phyloP scores from a whole-genome alignment of 257 asterid species.

The Eucommia ulmoides region DNA sequence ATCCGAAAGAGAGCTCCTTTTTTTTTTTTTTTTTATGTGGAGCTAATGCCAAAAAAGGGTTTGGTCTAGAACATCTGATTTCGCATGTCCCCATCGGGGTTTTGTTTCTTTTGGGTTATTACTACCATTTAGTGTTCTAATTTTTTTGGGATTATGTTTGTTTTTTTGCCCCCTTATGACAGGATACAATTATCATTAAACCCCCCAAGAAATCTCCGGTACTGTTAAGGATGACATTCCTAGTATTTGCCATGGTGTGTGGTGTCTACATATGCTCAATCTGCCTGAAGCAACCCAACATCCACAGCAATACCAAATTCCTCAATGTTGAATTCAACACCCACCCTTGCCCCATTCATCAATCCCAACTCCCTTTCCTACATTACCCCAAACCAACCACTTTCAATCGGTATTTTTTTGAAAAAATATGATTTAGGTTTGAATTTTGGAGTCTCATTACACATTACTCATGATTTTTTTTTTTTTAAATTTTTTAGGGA shows the following conservation, averaged over 20 bases:
- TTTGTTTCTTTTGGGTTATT: no score
- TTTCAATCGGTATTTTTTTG: slow-evolving; percentile 43
- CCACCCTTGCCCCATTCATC: slow-evolving; percentile 21
- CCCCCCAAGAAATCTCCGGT: slow-evolving; percentile 69
- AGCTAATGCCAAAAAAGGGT: no score
- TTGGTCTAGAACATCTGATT: no score
- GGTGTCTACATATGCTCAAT: slow-evolving; percentile 66
- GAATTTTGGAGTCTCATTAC: neutral
- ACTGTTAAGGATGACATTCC: slow-evolving; percentile 46
- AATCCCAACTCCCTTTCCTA: slow-evolving; percentile 41
- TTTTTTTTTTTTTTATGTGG: no score
- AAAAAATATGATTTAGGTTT: neutral
- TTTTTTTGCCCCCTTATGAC: no score
- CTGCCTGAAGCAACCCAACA: slow-evolving; percentile 51
- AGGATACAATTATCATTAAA: slow-evolving; percentile 49
- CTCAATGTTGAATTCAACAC: slow-evolving; percentile 26
- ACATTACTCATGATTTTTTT: neutral
- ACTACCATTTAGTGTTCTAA: no score
- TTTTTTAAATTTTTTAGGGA: slow-evolving; percentile 28
- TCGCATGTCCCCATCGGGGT: no score
- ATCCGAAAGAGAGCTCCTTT: no score
- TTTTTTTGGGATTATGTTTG: no score
- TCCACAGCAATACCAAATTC: slow-evolving; percentile 19
- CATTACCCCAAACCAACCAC: slow-evolving; percentile 81
- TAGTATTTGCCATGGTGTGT: slow-evolving; percentile 56